Percentiles rank a stretch among this genome's conserved stretches.
phyloP scores from a whole-genome alignment of 1,284 basidiomycete species.

The Apiotrichum gamsii region DNA sequence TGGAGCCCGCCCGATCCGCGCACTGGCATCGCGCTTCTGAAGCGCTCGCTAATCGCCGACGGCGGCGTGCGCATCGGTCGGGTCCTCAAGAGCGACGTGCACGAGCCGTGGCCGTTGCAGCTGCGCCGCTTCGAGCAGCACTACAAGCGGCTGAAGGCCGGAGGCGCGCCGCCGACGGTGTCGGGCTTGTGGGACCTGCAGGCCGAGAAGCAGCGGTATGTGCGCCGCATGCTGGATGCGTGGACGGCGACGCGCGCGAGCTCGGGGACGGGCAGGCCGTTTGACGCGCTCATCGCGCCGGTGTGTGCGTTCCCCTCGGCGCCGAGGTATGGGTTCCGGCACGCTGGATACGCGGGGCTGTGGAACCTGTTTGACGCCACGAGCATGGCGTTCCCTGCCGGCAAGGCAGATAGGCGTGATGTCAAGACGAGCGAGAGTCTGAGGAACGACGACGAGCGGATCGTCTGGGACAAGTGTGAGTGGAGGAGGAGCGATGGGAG shows the following conservation, averaged over 20 bases:
- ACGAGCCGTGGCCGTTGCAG: constrained; percentile 13
- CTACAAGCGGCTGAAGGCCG: background rate
- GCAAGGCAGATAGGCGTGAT: constrained; percentile 54
- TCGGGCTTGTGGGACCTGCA: constrained; percentile 8
- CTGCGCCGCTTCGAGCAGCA: background rate
- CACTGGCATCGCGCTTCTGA: background rate
- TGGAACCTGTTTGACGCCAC: constrained; percentile 53
- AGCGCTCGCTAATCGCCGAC: constrained; percentile 1
- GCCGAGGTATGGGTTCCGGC: constrained; percentile 1
- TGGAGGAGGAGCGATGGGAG: background rate
- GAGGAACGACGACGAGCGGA: constrained; percentile 50
- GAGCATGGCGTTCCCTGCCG: constrained; percentile 57
- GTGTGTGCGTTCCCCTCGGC: constrained; percentile 3
- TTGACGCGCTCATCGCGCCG: constrained; percentile 7
- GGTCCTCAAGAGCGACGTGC: background rate
- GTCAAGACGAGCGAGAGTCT: constrained; percentile 44
- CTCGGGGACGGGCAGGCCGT: background rate
- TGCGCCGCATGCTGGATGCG: background rate
- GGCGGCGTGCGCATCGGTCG: constrained; percentile 3
- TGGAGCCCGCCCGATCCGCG: constrained; percentile 21
- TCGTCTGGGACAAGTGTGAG: constrained; percentile 55
- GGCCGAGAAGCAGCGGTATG: constrained; percentile 2
- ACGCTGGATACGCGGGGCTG: background rate
- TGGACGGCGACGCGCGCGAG: background rate
- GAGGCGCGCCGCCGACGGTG: background rate